Conservation (phyloP, 2,329 filamentous ascomycete species). For the Colletotrichum somersetense region DNA sequence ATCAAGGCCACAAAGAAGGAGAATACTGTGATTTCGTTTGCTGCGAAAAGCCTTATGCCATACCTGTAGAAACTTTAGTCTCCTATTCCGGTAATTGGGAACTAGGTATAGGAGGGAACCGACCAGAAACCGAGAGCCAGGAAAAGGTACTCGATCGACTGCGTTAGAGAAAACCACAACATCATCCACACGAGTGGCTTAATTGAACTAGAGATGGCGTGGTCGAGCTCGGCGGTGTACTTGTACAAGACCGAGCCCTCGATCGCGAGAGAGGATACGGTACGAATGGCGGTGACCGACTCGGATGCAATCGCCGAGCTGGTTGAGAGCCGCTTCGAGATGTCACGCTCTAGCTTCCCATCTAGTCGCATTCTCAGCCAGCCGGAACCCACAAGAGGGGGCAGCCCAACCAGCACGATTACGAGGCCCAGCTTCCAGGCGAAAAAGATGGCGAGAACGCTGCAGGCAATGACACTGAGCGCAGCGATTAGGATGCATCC, state of each 20-base stretch:
- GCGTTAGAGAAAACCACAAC: conserved; percentile 47
- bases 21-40: background rate
- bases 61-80: background rate
- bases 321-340: conserved; percentile 51
- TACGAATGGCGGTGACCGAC: conserved; percentile 59
- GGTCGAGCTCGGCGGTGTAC: conserved; percentile 51
- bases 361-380: conserved; percentile 60
- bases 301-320: conserved; percentile 62
- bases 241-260: conserved; percentile 45
- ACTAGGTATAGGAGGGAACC: background rate
- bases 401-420: conserved; percentile 56
- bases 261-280: conserved; percentile 55
- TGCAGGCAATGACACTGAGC: conserved; percentile 55
- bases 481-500: conserved; percentile 56
- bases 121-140: conserved; percentile 55
- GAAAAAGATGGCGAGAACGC: conserved; percentile 55
- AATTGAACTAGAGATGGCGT: conserved; percentile 34
- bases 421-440: conserved; percentile 62
- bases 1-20: conserved; percentile 48
- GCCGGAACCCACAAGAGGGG: conserved; percentile 56
- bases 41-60: background rate
- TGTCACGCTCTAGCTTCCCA: conserved; percentile 52
- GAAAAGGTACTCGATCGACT: conserved; percentile 49
- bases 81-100: background rate
- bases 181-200: conserved; percentile 42